Evolutionary conservation across 2,329 filamentous ascomycete species (phyloP).

Genomic region (Paramyrothecium roridum): DNA sequence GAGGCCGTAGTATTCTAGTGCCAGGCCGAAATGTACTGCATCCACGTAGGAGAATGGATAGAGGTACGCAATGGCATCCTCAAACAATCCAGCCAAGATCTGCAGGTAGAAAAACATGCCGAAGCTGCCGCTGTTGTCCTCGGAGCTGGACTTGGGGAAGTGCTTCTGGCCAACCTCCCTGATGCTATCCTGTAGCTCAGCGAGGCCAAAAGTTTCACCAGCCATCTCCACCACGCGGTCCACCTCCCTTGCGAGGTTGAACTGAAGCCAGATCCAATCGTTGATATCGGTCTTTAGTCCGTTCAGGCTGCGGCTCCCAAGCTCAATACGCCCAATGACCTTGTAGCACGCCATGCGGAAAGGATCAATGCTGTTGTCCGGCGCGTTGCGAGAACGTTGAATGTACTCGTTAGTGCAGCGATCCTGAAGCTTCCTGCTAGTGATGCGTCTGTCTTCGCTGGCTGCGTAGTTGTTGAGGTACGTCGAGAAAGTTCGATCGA

Average conservation of each 20-base stretch:
- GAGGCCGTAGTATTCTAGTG: conserved; percentile 83
- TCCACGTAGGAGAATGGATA: conserved; percentile 91
- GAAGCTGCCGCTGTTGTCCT: conserved; percentile 72
- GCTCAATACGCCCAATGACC: conserved; percentile 78
- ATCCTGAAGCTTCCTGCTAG: conserved; percentile 72
- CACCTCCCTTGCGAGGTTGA: conserved; percentile 65
- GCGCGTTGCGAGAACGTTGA: conserved; percentile 77
- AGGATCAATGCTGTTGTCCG: conserved; percentile 84
- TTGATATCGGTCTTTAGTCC: conserved; percentile 62
- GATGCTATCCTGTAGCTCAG: conserved; percentile 74
- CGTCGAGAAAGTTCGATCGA: conserved; percentile 84
- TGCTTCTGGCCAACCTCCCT: conserved; percentile 86
- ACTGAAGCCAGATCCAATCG: conserved; percentile 71
- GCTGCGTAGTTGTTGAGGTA: conserved; percentile 85
- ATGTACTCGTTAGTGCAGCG: conserved; percentile 89
- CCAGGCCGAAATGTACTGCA: conserved; percentile 91
- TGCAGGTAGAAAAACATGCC: conserved; percentile 94
- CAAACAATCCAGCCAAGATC: conserved; percentile 86
- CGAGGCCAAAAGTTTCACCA: conserved; percentile 61
- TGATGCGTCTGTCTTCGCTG: conserved; percentile 71
- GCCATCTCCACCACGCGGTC: conserved; percentile 63
- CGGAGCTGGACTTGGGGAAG: conserved; percentile 78
- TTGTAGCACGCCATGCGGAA: conserved; percentile 98
- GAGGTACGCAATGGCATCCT: conserved; percentile 87
- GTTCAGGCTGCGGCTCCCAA: conserved; percentile 61